Evolutionary conservation across 257 asterid genomes (phyloP).

Genomic region (Scutellaria baicalensis): DNA sequence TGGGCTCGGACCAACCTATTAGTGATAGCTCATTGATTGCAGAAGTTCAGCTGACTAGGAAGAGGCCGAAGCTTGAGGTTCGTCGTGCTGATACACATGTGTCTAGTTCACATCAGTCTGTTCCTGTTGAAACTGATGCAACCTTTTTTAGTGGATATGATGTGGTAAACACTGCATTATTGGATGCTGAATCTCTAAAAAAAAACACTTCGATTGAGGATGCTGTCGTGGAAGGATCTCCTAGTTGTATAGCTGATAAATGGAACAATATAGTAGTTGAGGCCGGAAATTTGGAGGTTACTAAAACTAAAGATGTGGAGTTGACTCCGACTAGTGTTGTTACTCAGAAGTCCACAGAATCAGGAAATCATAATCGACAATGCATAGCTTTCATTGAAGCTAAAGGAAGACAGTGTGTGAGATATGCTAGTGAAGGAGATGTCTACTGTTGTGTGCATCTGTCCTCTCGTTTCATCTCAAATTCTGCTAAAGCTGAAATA

Average conservation of each 20-base stretch:
- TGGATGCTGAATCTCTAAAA: constrained; percentile 42
- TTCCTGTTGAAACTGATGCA: constrained; percentile 44
- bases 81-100: constrained; percentile 91
- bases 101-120: constrained; percentile 46
- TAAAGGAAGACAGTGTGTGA: constrained; percentile 92
- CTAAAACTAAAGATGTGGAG: constrained; percentile 39
- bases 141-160: constrained; percentile 37
- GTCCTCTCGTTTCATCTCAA: constrained; percentile 56
- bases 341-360: constrained; percentile 34
- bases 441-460: constrained; percentile 93
- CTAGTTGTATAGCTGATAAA: constrained; percentile 35
- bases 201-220: constrained; percentile 28
- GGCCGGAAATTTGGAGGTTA: constrained; percentile 40
- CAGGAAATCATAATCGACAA: constrained; percentile 60
- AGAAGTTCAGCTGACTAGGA: constrained; percentile 58
- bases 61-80: constrained; percentile 95
- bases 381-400: constrained; percentile 86
- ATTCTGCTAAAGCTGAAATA: constrained; percentile 50
- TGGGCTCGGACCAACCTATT: constrained; percentile 38
- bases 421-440: constrained; percentile 90
- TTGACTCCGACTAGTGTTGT: constrained; percentile 39
- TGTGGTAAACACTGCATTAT: constrained; percentile 18
- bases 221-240: constrained; percentile 29
- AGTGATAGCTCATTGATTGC: constrained; percentile 37
- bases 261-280: constrained; percentile 73